These are phyloP conservation scores for Furculomyces boomerangus DNA, from an alignment of 371 early-diverging fungal species.

Conservation along the genomic window DNA sequence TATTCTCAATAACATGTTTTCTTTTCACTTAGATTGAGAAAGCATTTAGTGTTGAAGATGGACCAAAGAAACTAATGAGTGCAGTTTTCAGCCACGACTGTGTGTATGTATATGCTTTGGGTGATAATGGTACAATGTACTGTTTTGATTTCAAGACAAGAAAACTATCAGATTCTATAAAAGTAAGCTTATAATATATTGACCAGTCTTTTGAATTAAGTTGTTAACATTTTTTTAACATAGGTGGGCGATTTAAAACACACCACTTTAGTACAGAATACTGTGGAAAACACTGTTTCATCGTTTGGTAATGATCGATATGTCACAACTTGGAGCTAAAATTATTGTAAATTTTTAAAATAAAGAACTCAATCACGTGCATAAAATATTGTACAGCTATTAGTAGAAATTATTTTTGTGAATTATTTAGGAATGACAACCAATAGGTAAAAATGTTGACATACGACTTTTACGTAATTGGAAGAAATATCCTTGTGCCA, in stretches of 20 bases:
- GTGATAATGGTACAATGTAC: background rate
- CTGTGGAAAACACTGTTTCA: background rate
- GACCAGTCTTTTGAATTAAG: too few relatives aligned
- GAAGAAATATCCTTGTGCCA: too few relatives aligned
- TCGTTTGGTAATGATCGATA: background rate
- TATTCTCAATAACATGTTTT: background rate
- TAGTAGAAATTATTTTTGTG: too few relatives aligned
- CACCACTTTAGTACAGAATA: background rate
- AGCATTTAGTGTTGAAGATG: background rate
- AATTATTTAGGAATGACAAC: too few relatives aligned
- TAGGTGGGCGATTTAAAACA: background rate
- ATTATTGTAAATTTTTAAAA: too few relatives aligned
- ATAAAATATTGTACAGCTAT: too few relatives aligned
- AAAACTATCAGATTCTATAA: background rate
- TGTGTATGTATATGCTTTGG: background rate
- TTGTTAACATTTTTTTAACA: background rate
- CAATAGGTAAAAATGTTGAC: too few relatives aligned
- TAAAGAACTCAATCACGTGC: too few relatives aligned
- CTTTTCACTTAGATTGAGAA: background rate
- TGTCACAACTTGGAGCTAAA: background rate
- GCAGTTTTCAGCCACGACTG: background rate
- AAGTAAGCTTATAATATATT: background rate
- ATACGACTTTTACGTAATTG: too few relatives aligned
- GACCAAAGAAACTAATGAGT: background rate
- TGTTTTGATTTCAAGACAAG: background rate